Conservation (phyloP, 768 basidiomycete genomes). For the Termitomyces eurrhizus region DNA sequence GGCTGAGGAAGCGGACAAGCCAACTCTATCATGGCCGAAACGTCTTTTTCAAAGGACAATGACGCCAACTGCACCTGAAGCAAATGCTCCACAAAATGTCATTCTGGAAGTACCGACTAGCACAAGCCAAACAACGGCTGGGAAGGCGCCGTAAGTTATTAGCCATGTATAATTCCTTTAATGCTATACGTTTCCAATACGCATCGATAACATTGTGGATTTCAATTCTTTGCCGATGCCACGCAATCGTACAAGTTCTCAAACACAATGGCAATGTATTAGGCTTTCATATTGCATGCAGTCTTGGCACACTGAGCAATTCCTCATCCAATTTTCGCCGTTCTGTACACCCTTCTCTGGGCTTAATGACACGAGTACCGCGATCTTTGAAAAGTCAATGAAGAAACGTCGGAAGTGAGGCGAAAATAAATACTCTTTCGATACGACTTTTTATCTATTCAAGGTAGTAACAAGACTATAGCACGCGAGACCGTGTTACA, state of each 20-base stretch:
- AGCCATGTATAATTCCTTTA: background rate
- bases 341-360: background rate
- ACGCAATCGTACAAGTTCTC: background rate
- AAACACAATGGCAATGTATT: background rate
- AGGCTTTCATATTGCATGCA: too few relatives aligned
- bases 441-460: too few relatives aligned
- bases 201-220: background rate
- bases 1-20: slow-evolving; percentile 3
- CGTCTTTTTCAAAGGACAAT: background rate
- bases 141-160: slow-evolving; percentile 6
- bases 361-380: background rate
- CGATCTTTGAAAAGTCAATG: background rate
- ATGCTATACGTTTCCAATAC: background rate
- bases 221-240: background rate
- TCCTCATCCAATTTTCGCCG: background rate
- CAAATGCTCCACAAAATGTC: background rate
- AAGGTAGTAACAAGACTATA: too few relatives aligned
- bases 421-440: too few relatives aligned
- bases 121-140: slow-evolving; percentile 3
- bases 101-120: background rate
- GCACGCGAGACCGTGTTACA: too few relatives aligned
- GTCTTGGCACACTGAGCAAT: background rate
- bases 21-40: slow-evolving; percentile 10
- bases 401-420: background rate
- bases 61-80: background rate